Evolutionary conservation across 805 yeast species (phyloP).

Genomic region (Grigorovia jiainica): DNA sequence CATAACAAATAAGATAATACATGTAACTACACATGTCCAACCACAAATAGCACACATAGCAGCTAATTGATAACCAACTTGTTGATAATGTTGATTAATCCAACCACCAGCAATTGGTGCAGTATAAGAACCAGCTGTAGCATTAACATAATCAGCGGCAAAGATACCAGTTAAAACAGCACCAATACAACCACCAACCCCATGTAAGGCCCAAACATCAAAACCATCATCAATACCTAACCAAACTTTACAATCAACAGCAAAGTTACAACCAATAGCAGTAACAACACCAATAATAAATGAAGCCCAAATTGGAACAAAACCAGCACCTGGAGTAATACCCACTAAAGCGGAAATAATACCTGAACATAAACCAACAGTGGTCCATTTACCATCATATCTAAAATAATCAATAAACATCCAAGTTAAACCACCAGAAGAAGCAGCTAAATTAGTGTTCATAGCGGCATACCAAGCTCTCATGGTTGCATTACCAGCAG

Average conservation of each 20-base stretch:
- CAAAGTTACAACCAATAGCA: constrained; percentile 71
- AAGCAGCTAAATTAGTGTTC: constrained; percentile 91
- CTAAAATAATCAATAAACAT: constrained; percentile 82
- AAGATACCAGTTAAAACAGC: constrained; percentile 81
- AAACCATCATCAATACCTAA: constrained; percentile 86
- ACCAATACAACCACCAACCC: constrained; percentile 87
- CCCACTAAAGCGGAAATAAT: constrained; percentile 90
- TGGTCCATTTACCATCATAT: constrained; percentile 83
- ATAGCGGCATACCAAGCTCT: constrained; percentile 92
- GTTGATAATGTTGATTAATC: constrained; percentile 73
- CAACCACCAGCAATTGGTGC: constrained; percentile 73
- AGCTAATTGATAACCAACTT: constrained; percentile 83
- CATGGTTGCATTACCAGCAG: constrained; percentile 86
- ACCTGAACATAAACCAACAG: constrained; percentile 91
- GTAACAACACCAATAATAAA: constrained; percentile 75
- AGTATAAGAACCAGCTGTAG: constrained; percentile 54
- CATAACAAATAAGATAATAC: constrained; percentile 54
- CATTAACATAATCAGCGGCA: constrained; percentile 85
- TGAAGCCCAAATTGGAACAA: constrained; percentile 84
- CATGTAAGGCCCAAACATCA: constrained; percentile 90
- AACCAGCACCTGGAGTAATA: constrained; percentile 96
- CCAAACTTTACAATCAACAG: constrained; percentile 67
- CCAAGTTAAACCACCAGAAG: constrained; percentile 90
- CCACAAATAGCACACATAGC: constrained; percentile 59
- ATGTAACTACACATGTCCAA: constrained; percentile 71